phyloP scores from a whole-genome alignment of 108 stramenopile genomes.

The Cyclotella baltica region DNA sequence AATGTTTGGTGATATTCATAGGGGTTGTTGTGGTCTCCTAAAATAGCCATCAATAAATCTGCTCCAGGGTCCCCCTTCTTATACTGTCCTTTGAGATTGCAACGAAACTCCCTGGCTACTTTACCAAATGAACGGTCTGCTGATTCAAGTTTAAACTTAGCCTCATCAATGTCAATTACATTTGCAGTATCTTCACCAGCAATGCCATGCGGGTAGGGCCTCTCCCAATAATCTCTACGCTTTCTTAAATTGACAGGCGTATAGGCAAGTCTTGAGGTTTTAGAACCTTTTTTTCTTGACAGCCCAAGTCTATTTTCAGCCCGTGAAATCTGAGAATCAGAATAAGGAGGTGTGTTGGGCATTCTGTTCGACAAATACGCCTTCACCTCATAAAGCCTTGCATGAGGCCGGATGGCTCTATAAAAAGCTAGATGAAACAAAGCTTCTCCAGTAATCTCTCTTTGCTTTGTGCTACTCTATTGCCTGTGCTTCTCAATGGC shows the following conservation, averaged over 20 bases:
- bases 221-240: no score
- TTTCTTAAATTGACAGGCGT: constrained; percentile 1
- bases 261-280: constrained; percentile 7
- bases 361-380: constrained; percentile 10
- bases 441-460: not conserved
- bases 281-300: constrained; percentile 4
- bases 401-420: not conserved
- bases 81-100: no score
- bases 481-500: not conserved
- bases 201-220: no score
- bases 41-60: constrained; percentile 15
- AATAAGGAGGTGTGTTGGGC: not conserved
- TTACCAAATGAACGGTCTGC: no score
- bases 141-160: no score
- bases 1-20: not conserved
- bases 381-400: not conserved
- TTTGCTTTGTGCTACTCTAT: not conserved
- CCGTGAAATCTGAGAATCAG: constrained; percentile 8
- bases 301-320: constrained; percentile 8
- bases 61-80: constrained; percentile 5
- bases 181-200: no score
- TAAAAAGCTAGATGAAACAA: constrained; percentile 4
- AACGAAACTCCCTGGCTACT: no score
- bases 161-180: no score
- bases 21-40: constrained; percentile 8